Evolutionary conservation across 108 stramenopile species (phyloP).

Genomic region (Nannochloropsis granulata): DNA sequence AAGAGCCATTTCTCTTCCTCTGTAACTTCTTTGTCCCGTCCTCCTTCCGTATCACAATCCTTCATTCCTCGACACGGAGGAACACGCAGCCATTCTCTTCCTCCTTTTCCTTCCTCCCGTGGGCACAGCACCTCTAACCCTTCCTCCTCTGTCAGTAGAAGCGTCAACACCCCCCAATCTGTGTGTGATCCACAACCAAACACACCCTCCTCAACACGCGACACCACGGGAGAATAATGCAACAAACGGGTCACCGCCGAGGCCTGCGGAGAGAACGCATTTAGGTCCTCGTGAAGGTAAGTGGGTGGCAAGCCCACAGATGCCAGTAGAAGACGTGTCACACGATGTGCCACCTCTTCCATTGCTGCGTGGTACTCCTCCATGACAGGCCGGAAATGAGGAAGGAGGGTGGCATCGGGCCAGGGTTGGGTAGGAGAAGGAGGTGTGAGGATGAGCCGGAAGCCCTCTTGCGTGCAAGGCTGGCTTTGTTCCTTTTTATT

Average conservation of each 20-base stretch:
- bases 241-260: slow-evolving; percentile 6
- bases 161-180: slow-evolving; percentile 27
- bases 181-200: slow-evolving; percentile 28
- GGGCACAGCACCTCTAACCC: not conserved
- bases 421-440: not conserved
- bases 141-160: slow-evolving; percentile 4
- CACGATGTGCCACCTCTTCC: not conserved
- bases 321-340: not conserved
- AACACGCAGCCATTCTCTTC: not conserved
- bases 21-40: not conserved
- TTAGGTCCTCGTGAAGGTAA: not conserved
- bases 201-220: slow-evolving; percentile 29
- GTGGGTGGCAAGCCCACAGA: not conserved
- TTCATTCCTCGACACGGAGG: not conserved
- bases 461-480: not conserved
- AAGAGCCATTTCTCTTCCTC: slow-evolving; percentile 14
- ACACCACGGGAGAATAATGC: slow-evolving; percentile 13
- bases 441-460: not conserved
- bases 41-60: not conserved
- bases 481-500: not conserved
- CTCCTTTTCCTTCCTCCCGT: not conserved
- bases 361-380: not conserved
- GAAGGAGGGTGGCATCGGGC: not conserved
- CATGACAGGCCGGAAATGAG: not conserved
- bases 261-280: not conserved